A percentile compares a stretch with the other conserved stretches of the same genome.
These are phyloP conservation scores for Arabidopsis arenosa DNA, from an alignment of 345 rosid species.

Conservation along the genomic window DNA sequence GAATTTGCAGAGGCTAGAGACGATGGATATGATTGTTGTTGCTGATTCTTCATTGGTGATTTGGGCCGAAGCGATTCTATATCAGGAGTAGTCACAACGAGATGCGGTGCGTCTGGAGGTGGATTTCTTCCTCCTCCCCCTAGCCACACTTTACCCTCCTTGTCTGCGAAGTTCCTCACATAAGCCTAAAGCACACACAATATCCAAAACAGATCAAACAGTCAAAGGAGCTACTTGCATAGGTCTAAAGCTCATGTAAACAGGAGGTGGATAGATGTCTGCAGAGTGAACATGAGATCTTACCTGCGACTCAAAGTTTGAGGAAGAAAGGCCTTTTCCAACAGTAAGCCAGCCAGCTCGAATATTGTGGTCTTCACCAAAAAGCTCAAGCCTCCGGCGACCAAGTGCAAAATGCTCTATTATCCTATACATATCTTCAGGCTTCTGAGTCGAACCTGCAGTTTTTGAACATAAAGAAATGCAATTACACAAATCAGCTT, in stretches of 20 bases:
- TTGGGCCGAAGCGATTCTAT: slow-evolving; percentile 89
- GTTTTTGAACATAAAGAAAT: slow-evolving; percentile 11
- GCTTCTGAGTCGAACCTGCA: slow-evolving; percentile 94
- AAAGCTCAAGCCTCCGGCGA: slow-evolving; percentile 95
- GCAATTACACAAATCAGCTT: slow-evolving; percentile 1
- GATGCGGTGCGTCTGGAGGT: slow-evolving; percentile 91
- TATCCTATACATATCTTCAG: slow-evolving; percentile 98
- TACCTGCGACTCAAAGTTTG: slow-evolving; percentile 90
- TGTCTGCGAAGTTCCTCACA: slow-evolving; percentile 72
- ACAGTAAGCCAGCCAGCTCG: slow-evolving; percentile 95
- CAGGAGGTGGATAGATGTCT: background rate
- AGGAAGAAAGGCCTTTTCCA: slow-evolving; percentile 87
- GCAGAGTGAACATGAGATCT: slow-evolving; percentile 7
- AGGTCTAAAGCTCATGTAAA: background rate
- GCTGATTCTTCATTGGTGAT: slow-evolving; percentile 98
- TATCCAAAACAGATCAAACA: slow-evolving; percentile 20
- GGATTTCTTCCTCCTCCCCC: slow-evolving; percentile 98
- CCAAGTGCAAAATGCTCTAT: slow-evolving; percentile 98
- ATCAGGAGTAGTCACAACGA: slow-evolving; percentile 83
- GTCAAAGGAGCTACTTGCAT: slow-evolving; percentile 2
- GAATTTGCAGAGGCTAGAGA: slow-evolving; percentile 65
- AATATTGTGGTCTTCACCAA: slow-evolving; percentile 97
- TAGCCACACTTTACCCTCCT: slow-evolving; percentile 98
- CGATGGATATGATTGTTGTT: slow-evolving; percentile 69
- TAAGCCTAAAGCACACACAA: slow-evolving; percentile 58